phyloP scores from a whole-genome alignment of 2,329 filamentous ascomycete species.

The Stenocarpella maydis region DNA sequence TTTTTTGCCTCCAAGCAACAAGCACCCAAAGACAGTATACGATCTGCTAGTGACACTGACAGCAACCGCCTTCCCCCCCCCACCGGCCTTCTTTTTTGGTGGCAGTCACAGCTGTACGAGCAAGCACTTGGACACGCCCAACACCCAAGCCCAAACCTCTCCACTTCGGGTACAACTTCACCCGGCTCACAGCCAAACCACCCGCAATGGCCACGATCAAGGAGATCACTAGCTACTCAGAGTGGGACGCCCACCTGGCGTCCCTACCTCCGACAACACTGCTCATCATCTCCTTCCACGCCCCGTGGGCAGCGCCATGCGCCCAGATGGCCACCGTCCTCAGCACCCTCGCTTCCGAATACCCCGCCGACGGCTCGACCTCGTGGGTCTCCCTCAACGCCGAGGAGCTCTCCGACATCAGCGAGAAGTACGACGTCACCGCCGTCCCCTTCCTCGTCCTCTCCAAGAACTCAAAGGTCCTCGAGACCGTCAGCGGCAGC shows the following conservation, averaged over 20 bases:
- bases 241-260: constrained; percentile 75
- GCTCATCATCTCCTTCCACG: constrained; percentile 91
- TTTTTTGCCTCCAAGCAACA: constrained; percentile 10
- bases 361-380: constrained; percentile 73
- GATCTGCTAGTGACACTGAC: too few species aligned
- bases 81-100: too few species aligned
- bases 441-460: constrained; percentile 93
- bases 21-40: neutral
- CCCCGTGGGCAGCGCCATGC: constrained; percentile 96
- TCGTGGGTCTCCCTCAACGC: constrained; percentile 93
- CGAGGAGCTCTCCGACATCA: constrained; percentile 91
- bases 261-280: constrained; percentile 75
- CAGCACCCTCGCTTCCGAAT: constrained; percentile 84
- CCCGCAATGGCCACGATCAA: constrained; percentile 76
- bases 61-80: too few species aligned
- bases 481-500: constrained; percentile 89
- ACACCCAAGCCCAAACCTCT: neutral
- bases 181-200: neutral
- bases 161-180: neutral
- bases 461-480: constrained; percentile 74
- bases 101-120: neutral
- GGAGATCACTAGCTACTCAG: constrained; percentile 77
- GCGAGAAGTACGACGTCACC: constrained; percentile 91
- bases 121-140: neutral
- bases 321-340: constrained; percentile 92